phyloP scores from a whole-genome alignment of 768 basidiomycete species.

The Kwoniella sp. region DNA sequence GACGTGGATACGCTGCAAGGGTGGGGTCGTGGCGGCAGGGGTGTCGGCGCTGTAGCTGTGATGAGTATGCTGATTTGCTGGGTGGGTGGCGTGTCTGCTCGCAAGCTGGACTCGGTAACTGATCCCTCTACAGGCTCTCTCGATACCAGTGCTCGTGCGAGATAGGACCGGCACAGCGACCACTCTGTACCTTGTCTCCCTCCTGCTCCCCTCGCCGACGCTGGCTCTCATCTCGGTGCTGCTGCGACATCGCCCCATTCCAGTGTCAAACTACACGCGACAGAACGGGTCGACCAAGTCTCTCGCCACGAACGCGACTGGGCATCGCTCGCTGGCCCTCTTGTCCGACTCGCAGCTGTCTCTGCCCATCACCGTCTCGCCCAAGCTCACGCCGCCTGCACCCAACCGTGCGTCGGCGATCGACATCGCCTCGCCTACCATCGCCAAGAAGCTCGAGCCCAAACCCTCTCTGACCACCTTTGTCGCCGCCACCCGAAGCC shows the following conservation, averaged over 20 bases:
- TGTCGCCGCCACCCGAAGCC: constrained; percentile 1
- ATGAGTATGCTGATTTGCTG: constrained; percentile 19
- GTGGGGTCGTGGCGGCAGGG: constrained; percentile 25
- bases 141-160: constrained; percentile 19
- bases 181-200: constrained; percentile 2
- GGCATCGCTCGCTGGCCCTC: constrained; percentile 36
- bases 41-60: constrained; percentile 27
- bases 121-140: constrained; percentile 13
- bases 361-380: constrained; percentile 34
- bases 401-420: constrained; percentile 10
- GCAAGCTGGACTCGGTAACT: not conserved
- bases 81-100: constrained; percentile 22
- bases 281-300: constrained; percentile 16
- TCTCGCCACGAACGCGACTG: constrained; percentile 14
- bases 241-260: constrained; percentile 23
- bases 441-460: constrained; percentile 27
- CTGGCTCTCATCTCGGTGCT: constrained; percentile 27
- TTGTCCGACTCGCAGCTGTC: constrained; percentile 32
- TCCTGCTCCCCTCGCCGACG: constrained; percentile 13
- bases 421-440: constrained; percentile 6
- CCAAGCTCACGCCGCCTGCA: constrained; percentile 34
- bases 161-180: constrained; percentile 6
- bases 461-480: constrained; percentile 35
- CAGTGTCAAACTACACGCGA: not conserved
- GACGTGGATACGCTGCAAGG: constrained; percentile 27